Evolutionary conservation across 345 rosid genomes (phyloP).

Genomic region (Salix purpurea): DNA sequence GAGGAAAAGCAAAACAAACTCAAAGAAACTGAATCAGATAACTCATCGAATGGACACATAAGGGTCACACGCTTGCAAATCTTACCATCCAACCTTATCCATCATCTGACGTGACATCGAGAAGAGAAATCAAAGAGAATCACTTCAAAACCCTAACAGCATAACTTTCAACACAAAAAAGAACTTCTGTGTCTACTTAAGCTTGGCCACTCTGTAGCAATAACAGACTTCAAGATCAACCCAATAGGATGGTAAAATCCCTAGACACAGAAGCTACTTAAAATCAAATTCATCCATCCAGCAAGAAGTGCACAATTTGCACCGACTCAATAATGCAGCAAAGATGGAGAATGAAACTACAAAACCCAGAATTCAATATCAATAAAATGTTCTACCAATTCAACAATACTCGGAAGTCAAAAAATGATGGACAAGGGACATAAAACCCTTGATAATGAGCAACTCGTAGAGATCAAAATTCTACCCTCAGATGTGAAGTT

Average conservation of each 20-base stretch:
- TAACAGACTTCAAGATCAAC: conserved; percentile 15
- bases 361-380: not conserved
- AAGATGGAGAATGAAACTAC: conserved; percentile 4
- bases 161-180: not conserved
- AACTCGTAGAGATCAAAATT: conserved; percentile 1
- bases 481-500: not conserved
- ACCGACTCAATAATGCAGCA: conserved; percentile 1
- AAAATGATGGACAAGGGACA: not conserved
- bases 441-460: not conserved
- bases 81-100: not conserved
- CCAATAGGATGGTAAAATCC: not conserved
- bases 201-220: conserved; percentile 11
- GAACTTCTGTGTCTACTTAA: not conserved
- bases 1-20: not conserved
- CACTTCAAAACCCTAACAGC: not conserved
- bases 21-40: not conserved
- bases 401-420: not conserved
- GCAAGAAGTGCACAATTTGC: conserved; percentile 3
- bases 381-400: not conserved
- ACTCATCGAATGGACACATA: not conserved
- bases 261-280: not conserved
- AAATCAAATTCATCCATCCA: conserved; percentile 13
- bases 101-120: not conserved
- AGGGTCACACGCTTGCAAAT: not conserved
- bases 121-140: not conserved